These are phyloP conservation scores for Cladosporium sp. DNA, from an alignment of 2,329 filamentous ascomycete species.

Conservation along the genomic window DNA sequence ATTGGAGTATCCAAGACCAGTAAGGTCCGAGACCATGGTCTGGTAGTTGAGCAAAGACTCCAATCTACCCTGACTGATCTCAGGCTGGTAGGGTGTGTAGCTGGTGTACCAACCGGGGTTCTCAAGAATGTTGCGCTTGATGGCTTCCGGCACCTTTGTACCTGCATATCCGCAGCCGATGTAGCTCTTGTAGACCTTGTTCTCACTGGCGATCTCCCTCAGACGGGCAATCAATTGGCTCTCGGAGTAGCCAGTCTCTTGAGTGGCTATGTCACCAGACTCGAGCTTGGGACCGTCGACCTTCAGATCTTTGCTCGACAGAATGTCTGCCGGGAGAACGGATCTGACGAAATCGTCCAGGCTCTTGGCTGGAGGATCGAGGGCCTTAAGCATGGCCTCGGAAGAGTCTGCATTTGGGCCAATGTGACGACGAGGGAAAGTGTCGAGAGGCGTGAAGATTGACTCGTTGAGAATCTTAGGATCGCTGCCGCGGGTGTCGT, in stretches of 20 bases:
- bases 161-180: slow-evolving; percentile 87
- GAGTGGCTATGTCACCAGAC: slow-evolving; percentile 34
- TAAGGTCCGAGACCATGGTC: slow-evolving; percentile 85
- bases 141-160: slow-evolving; percentile 81
- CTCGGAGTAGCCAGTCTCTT: slow-evolving; percentile 51
- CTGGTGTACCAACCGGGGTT: slow-evolving; percentile 96
- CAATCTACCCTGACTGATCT: slow-evolving; percentile 91
- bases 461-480: slow-evolving; percentile 26
- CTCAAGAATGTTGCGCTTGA: slow-evolving; percentile 88
- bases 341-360: slow-evolving; percentile 80
- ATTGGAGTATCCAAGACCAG: slow-evolving; percentile 81
- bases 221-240: slow-evolving; percentile 53
- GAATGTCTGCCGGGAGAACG: slow-evolving; percentile 75
- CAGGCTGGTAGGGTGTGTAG: slow-evolving; percentile 94
- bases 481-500: slow-evolving; percentile 20
- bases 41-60: slow-evolving; percentile 95
- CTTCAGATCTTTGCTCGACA: slow-evolving; percentile 60
- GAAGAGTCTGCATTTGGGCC: slow-evolving; percentile 68
- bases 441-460: slow-evolving; percentile 49
- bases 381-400: slow-evolving; percentile 70
- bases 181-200: slow-evolving; percentile 61
- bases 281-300: slow-evolving; percentile 47
- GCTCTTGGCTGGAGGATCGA: slow-evolving; percentile 67
- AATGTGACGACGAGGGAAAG: slow-evolving; percentile 80
- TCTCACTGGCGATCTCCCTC: slow-evolving; percentile 54